Evolutionary conservation across 1,284 basidiomycete genomes (phyloP), one percentile per base, ranked within the genome.

Genomic region (Sparassis latifolia): DNA sequence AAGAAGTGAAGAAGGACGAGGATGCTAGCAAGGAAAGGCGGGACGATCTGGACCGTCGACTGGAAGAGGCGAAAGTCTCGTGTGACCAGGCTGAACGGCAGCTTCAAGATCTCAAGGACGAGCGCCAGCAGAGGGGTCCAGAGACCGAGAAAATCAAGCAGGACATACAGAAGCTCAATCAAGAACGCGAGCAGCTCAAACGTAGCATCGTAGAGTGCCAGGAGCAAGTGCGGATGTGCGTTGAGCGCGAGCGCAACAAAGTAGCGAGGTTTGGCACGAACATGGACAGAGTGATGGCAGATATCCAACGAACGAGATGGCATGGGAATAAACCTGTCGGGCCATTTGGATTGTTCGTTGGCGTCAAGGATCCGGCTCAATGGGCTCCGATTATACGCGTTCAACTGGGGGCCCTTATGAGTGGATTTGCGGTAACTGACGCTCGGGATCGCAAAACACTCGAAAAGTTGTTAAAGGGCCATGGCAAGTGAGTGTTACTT

Each of bases 281-380:
- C 53, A 81, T 89, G 59, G 72, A 85, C 45, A 62, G 62, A 0
- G 75, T 92, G n/a, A 55, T 86, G 27, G 71, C 74, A 4, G 70
- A 66, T 39, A 88, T 97, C 46, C 59, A 70, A n/a, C 59, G 58
- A 6, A 69, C 71, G 55, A 65, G 58, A 4, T 93, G 92, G 92
- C 62, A 73, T 31, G 86, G 86, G 6, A 75, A 84, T 37, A 69
- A 64, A 12, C 95, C 96, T 0, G 67, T 97, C 31, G 97, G 97
- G 1, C 93, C 94, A 0, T 72, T 98, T n/a, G 94, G 94, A 0
- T 56, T 76, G 42, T 79, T 82, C 63, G 85, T 99, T 57, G 86
- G 86, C 60, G 79, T 94, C 45, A 80, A 74, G 55, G 89, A 97
- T 52, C 69, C 72, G 0, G 55, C 71, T 55, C 70, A 65, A 33